Percentiles rank a stretch among this genome's conserved stretches.
Conservation (phyloP, 768 basidiomycete genomes). For the Boletus rubescentipes region DNA sequence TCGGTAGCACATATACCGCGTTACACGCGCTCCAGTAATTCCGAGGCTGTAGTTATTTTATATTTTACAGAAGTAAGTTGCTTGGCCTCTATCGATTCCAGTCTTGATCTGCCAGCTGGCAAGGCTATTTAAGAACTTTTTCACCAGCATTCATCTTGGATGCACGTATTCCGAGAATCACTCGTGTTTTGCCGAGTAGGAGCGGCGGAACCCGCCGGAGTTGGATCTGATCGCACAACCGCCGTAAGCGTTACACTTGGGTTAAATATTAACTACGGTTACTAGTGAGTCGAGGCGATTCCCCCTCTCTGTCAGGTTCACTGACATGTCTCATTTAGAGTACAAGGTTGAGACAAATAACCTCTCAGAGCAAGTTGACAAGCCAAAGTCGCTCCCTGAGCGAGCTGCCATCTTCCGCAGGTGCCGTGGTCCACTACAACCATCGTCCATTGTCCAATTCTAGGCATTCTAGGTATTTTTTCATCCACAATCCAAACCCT, state of each 20-base stretch:
- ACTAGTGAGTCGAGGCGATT: too few species aligned
- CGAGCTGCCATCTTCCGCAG: neutral
- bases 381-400: neutral
- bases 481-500: constrained; percentile 18
- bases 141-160: too few species aligned
- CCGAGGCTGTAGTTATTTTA: neutral
- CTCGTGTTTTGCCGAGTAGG: too few species aligned
- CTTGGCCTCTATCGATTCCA: neutral
- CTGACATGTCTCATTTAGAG: constrained; percentile 6
- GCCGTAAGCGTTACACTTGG: too few species aligned
- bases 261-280: too few species aligned
- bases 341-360: neutral
- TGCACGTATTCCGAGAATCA: too few species aligned
- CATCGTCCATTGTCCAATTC: neutral
- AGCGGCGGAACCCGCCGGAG: too few species aligned
- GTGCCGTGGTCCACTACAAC: neutral
- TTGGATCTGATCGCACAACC: too few species aligned
- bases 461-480: constrained; percentile 8
- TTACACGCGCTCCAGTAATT: neutral
- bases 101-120: neutral
- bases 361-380: neutral
- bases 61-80: neutral
- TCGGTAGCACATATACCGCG: constrained; percentile 8
- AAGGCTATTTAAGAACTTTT: too few species aligned
- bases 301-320: neutral